Evolutionary conservation across 306 rosid genomes (phyloP), one percentile per base, ranked within the genome.

Genomic region (Dryas drummondii): DNA sequence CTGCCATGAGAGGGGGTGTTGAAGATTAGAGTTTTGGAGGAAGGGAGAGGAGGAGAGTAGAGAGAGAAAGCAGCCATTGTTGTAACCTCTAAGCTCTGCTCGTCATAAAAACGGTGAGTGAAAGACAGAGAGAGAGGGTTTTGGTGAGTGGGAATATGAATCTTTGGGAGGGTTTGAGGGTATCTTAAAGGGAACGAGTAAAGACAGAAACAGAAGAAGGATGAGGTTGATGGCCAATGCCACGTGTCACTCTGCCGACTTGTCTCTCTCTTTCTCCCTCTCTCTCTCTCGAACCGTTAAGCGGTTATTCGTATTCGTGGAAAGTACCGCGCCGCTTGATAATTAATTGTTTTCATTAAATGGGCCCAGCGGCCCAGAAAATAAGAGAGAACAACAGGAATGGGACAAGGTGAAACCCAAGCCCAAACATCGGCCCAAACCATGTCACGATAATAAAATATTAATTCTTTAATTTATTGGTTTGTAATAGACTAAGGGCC

Each of bases 61-160:
- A 84, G 82, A 84, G 86, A 74, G 75, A 84, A 72, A 78, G 86
- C 22, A 13, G 88, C 75, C 94, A 94, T 89, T 69, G 72, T 53
- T 10, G 16, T 63, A 4, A 63, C 15, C 9, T 46, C 9, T 46
- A 8, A 46, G 49, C 49, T 46, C 49, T 0, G 19, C 4, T 47
- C 13, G 16, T 12, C 46, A 5, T 15, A 5, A 26, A 64, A 61
- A 50, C 13, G 52, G 49, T 6, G 64, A 3, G 54, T 12, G 46
- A 61, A 76, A 45, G 66, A 49, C 41, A 8, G 71, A 12, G 79
- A 32, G 22, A 16, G 66, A 4, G 41, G 54, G 37, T 16, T 72
- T n/a, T 8, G 41, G 4, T 11, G 4, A 49, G 63, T 7, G 46
- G 37, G 3, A 41, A 14, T 4, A 1, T 46, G 79, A 46, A 60